Conservation (phyloP, 768 basidiomycete species). For the Collybiopsis confluens region DNA sequence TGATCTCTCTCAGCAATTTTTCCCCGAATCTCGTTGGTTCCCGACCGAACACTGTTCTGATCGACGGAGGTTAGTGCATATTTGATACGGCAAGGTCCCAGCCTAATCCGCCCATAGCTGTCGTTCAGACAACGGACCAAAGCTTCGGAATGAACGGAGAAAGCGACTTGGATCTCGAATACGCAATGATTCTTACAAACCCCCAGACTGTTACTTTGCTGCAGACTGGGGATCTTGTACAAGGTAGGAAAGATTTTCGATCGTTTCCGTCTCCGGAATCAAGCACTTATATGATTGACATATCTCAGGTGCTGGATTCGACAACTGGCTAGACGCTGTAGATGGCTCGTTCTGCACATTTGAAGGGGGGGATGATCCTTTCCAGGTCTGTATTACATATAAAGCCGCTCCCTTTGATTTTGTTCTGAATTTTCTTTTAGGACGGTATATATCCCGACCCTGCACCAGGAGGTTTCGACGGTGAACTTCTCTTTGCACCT, state of each 20-base stretch:
- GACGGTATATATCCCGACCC: conserved; percentile 42
- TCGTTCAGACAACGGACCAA: conserved; percentile 22
- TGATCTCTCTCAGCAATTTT: conserved; percentile 24
- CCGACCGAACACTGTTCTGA: conserved; percentile 27
- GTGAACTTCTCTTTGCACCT: conserved; percentile 14
- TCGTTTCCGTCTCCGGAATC: background rate
- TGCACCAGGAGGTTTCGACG: conserved; percentile 30
- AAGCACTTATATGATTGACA: too few relatives aligned
- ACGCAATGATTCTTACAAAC: conserved; percentile 36
- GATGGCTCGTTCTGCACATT: conserved; percentile 39
- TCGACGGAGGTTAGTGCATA: conserved; percentile 28
- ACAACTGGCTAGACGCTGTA: conserved; percentile 41
- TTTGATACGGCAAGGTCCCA: background rate
- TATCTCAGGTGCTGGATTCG: conserved; percentile 33
- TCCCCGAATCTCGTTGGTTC: conserved; percentile 26
- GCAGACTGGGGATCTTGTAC: conserved; percentile 33
- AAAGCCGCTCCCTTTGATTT: background rate
- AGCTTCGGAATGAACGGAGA: conserved; percentile 35
- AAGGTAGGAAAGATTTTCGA: conserved; percentile 18
- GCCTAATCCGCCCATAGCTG: conserved; percentile 14
- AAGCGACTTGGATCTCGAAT: conserved; percentile 44
- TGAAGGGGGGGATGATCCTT: conserved; percentile 40
- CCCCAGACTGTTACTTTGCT: conserved; percentile 31
- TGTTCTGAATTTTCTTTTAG: background rate
- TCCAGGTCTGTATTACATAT: conserved; percentile 9